These are phyloP conservation scores for Pseudogymnoascus sp. DNA, from an alignment of 2,329 filamentous ascomycete species.

Conservation along the genomic window DNA sequence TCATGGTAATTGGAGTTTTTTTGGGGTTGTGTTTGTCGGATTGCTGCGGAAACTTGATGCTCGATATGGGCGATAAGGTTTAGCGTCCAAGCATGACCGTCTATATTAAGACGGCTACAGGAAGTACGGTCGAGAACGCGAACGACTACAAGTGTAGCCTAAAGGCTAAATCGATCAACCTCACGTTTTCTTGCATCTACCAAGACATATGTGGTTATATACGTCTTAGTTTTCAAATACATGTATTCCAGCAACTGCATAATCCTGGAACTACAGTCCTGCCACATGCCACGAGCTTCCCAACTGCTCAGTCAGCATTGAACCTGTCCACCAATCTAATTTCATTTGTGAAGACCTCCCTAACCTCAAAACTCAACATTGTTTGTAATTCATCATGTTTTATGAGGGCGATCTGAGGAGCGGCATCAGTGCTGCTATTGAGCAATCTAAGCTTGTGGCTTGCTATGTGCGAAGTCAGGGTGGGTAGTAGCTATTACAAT, in stretches of 20 bases:
- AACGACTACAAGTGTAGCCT: not conserved
- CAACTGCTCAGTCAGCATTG: not conserved
- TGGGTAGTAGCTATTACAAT: not conserved
- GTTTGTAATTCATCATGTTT: constrained; percentile 51
- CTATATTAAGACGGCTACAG: not conserved
- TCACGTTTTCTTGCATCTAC: not conserved
- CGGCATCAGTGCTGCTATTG: constrained; percentile 68
- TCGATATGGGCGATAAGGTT: constrained; percentile 7
- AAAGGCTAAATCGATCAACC: not conserved
- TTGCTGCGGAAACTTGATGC: constrained; percentile 3
- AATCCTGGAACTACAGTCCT: not conserved
- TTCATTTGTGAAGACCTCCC: not conserved
- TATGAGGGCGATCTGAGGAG: constrained; percentile 71
- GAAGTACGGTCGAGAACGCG: not conserved
- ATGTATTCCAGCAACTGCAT: not conserved
- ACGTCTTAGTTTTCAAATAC: not conserved
- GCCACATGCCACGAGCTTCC: not conserved
- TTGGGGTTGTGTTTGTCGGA: not conserved
- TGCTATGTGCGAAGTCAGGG: constrained; percentile 72
- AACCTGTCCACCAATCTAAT: not conserved
- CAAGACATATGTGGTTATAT: not conserved
- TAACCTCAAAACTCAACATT: not conserved
- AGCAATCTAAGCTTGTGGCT: constrained; percentile 66
- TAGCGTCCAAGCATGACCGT: not conserved
- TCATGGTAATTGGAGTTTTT: constrained; percentile 3